Base-by-base conservation (phyloP, 116 monocot genomes). In the Phalaenopsis hybrid region DNA sequence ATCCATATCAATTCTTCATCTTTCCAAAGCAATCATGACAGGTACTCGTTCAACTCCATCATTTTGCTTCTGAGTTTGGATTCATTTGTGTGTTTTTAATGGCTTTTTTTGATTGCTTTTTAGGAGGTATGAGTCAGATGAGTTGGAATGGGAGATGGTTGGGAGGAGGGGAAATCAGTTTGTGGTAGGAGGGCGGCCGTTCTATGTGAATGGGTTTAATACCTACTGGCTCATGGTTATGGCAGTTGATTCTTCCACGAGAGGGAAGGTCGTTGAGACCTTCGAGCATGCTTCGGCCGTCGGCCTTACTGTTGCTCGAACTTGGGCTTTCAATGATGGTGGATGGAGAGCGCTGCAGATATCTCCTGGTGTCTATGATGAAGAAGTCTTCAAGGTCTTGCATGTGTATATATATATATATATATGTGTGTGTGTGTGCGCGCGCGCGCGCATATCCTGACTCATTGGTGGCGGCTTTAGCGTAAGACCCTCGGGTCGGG, bases 251-350 rank as follows among this genome's bases (percentile, higher is more conserved):
- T 76, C 78, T 23, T 89, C 92, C 20, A 94, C 92, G 0, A 85
- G 88, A 63, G 78, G 43, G 8, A 91, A 91, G 87, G 88, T 96
- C 73, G 86, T 65, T 15, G 92, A 91, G 43, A 91, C 88, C 17
- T 83, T 96, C 79, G 68, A 57, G 46, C 84, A 90, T 45, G 96
- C 94, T 12, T 82, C 92, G 0, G 84, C 85, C n/a, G n/a, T 86
- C 0, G 96, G 96, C 4, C 85, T 96, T 68, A 96, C 86, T 16
- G 96, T 96, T 21, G 90, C 93, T 83, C 80, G 94, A 16, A 96
- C 96, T 21, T 94, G 96, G 96, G 96, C 86, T 18, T 96, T 96
- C 86, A 94, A 88, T 69, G 96, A 94, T 59, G 94, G 96, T n/a
- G 91, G 94, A 0, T 94, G 94, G 94, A 85, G 92, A 73, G 96